Conservation (phyloP, 2,329 filamentous ascomycete species). For the Blastomyces emzantsi region DNA sequence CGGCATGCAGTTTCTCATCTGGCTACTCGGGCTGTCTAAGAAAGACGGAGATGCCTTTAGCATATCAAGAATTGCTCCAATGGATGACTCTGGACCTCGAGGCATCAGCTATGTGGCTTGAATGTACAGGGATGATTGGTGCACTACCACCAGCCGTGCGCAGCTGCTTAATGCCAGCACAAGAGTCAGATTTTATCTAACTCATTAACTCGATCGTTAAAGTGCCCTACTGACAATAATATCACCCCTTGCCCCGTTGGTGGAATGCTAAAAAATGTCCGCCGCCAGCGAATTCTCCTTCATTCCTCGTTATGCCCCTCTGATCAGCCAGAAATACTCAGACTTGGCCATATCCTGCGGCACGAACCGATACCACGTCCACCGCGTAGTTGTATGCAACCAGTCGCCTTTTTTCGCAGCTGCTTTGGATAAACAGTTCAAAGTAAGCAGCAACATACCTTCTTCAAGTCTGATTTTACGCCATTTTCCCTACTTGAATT, state of each 20-base stretch:
- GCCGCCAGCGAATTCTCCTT: not conserved
- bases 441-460: not conserved
- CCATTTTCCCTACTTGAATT: not conserved
- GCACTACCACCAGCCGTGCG: not conserved
- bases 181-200: not conserved
- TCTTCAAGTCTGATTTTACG: not conserved
- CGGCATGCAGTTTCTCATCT: not conserved
- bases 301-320: not conserved
- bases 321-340: not conserved
- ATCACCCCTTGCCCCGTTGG: not conserved
- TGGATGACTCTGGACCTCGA: not conserved
- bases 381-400: not conserved
- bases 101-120: not conserved
- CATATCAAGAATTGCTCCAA: not conserved
- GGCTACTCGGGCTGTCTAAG: not conserved
- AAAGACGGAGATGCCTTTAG: not conserved
- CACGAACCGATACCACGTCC: not conserved
- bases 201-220: not conserved
- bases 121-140: not conserved
- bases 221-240: not conserved
- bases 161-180: not conserved
- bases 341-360: not conserved
- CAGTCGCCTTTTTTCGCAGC: not conserved
- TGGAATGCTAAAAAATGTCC: not conserved
- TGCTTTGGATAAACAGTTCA: slow-evolving; percentile 1